These are phyloP conservation scores for Geotrichum cucujoidarum DNA, from an alignment of 1,139 yeast species.

Conservation along the genomic window DNA sequence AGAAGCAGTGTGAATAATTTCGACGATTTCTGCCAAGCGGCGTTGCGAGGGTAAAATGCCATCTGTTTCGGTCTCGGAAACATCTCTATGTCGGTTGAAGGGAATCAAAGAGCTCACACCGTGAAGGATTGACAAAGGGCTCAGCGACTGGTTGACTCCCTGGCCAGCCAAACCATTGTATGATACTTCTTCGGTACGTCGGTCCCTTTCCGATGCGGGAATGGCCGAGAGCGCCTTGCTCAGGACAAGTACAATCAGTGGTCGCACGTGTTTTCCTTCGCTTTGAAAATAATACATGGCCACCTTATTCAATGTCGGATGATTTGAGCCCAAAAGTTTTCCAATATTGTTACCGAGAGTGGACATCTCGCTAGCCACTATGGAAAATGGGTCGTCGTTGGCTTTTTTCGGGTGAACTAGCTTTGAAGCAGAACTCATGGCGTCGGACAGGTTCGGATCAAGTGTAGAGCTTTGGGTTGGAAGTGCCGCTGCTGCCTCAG, in stretches of 20 bases:
- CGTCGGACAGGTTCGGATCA: conserved; percentile 11
- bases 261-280: conserved; percentile 94
- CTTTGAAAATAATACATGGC: conserved; percentile 92
- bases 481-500: conserved; percentile 1
- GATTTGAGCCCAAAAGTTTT: conserved; percentile 81
- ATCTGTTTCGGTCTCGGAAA: conserved; percentile 48
- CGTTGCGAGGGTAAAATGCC: conserved; percentile 88
- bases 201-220: conserved; percentile 62
- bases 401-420: conserved; percentile 15
- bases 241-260: conserved; percentile 75
- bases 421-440: conserved; percentile 16
- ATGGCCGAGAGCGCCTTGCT: conserved; percentile 77
- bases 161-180: conserved; percentile 31
- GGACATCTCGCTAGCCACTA: conserved; percentile 95
- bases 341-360: conserved; percentile 84
- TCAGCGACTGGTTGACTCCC: conserved; percentile 44
- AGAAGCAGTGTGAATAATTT: conserved; percentile 98
- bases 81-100: conserved; percentile 71
- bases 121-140: conserved; percentile 78
- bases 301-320: conserved; percentile 84
- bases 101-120: conserved; percentile 85
- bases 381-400: conserved; percentile 67
- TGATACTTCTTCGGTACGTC: conserved; percentile 39
- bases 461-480: not conserved
- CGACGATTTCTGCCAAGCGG: conserved; percentile 92